Conservation (phyloP, 2,329 filamentous ascomycete species). For the Rutstroemia sp. region DNA sequence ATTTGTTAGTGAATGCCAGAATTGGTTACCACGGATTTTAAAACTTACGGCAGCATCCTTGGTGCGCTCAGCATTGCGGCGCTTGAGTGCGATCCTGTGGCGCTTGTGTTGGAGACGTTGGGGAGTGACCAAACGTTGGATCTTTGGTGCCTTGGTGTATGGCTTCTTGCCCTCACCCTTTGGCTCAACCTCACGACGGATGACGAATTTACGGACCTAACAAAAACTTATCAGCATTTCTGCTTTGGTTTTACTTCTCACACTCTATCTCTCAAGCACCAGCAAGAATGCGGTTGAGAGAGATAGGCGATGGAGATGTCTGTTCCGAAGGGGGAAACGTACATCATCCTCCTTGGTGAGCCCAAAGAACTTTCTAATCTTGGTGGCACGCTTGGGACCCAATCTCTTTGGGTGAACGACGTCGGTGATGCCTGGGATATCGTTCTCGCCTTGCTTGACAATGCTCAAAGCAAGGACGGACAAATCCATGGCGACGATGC, state of each 20-base stretch:
- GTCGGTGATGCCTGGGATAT: conserved; percentile 95
- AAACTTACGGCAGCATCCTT: conserved; percentile 95
- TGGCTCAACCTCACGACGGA: conserved; percentile 94
- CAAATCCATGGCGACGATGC: conserved; percentile 95
- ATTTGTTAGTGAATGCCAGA: background rate
- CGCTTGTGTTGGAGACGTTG: conserved; percentile 99
- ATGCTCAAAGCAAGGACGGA: conserved; percentile 90
- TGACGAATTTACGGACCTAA: conserved; percentile 98
- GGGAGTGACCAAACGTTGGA: conserved; percentile 98
- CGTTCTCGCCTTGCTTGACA: conserved; percentile 94
- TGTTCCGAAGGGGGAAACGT: conserved; percentile 44
- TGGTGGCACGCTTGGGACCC: conserved; percentile 98
- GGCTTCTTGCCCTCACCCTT: conserved; percentile 96
- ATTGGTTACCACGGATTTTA: background rate
- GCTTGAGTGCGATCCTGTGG: conserved; percentile 96
- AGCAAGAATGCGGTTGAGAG: conserved; percentile 12
- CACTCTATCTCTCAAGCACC: conserved; percentile 41
- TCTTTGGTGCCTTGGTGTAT: conserved; percentile 99
- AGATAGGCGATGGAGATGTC: conserved; percentile 62
- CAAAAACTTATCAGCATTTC: conserved; percentile 22
- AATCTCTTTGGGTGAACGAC: conserved; percentile 98
- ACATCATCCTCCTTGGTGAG: conserved; percentile 99
- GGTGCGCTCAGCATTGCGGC: conserved; percentile 90
- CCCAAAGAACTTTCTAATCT: conserved; percentile 99
- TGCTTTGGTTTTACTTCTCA: conserved; percentile 36